Evolutionary conservation across 345 rosid species (phyloP), one percentile per base, ranked within the genome.

Genomic region (Schrenkiella parvula): DNA sequence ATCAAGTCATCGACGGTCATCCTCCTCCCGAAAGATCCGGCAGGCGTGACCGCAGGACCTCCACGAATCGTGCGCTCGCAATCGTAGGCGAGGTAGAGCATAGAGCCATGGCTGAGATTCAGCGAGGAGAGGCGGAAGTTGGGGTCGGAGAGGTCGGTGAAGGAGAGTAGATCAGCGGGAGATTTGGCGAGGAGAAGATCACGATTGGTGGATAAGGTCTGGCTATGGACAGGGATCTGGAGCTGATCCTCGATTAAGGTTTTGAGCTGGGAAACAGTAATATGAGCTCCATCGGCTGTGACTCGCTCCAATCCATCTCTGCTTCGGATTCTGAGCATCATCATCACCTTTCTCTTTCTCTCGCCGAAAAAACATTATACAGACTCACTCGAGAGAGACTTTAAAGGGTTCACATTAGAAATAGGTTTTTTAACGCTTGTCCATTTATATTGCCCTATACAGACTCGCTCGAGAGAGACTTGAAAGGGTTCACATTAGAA

Each of bases 1-100:
- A 95, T 91, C 6, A 95, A 79, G 50, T 95, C 99, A 37, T 89
- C 97, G 72, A 91, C 88, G 4, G 96, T 95, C 99, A 95, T 95
- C 87, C 91, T 95, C 58, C 89, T 86, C n/a, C 99, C 97, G 53
- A 95, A 95, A 0, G 99, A 89, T 0, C 97, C 95, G 1, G 97
- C 87, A 0, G 99, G 99, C 8, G 58, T 71, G 35, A 91, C 71
- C 7, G 80, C 72, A 10, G 95, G 88, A 25, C 92, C 95, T 14
- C 88, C 83, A 13, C 80, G 74, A 58, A 91, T 81, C 31, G 78
- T 80, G 48, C 96, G 84, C 80, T 91, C 91, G n/a, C 95, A 93
- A 5, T 95, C 89, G 73, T 95, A 95, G 11, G 89, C 79, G 1
- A 91, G 74, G 72, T 81, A 95, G 9, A 91, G 23, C 26, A 91